These are phyloP conservation scores for Xylaria sp. DNA, from an alignment of 2,329 filamentous ascomycete species.

Conservation along the genomic window DNA sequence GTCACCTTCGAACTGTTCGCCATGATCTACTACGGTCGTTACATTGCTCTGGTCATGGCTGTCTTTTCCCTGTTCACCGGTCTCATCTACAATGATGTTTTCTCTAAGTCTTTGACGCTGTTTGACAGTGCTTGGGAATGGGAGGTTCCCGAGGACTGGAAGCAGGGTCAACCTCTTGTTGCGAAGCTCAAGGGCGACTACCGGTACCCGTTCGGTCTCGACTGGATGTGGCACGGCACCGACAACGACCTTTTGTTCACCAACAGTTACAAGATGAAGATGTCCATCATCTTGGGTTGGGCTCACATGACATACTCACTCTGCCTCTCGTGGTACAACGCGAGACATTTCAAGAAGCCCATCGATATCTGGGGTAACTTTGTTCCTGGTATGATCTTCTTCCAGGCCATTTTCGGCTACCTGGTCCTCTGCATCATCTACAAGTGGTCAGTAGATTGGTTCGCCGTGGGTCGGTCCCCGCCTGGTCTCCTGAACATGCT, in stretches of 20 bases:
- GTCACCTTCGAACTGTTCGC: conserved; percentile 88
- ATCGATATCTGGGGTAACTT: conserved; percentile 98
- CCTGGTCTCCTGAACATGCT: conserved; percentile 96
- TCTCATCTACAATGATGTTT: conserved; percentile 94
- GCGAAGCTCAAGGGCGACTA: conserved; percentile 66
- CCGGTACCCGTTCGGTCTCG: conserved; percentile 90
- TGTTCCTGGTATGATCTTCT: conserved; percentile 97
- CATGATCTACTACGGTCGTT: conserved; percentile 98
- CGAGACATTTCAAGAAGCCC: conserved; percentile 86
- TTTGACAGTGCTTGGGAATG: conserved; percentile 90
- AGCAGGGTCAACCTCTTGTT: conserved; percentile 56
- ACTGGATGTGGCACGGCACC: conserved; percentile 93
- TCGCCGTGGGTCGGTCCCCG: conserved; percentile 57
- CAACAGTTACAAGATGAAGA: conserved; percentile 99
- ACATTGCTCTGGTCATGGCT: conserved; percentile 98
- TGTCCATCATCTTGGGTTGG: conserved; percentile 97
- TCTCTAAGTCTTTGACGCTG: conserved; percentile 86
- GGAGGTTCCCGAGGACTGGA: conserved; percentile 60
- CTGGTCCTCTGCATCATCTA: conserved; percentile 90
- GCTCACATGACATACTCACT: conserved; percentile 98
- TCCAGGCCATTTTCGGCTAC: conserved; percentile 98
- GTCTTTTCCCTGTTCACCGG: conserved; percentile 96
- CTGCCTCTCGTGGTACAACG: conserved; percentile 87
- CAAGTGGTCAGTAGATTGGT: conserved; percentile 95
- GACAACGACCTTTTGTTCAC: conserved; percentile 93